Evolutionary conservation across 306 rosid genomes (phyloP).

Genomic region (Fragaria ananassa): DNA sequence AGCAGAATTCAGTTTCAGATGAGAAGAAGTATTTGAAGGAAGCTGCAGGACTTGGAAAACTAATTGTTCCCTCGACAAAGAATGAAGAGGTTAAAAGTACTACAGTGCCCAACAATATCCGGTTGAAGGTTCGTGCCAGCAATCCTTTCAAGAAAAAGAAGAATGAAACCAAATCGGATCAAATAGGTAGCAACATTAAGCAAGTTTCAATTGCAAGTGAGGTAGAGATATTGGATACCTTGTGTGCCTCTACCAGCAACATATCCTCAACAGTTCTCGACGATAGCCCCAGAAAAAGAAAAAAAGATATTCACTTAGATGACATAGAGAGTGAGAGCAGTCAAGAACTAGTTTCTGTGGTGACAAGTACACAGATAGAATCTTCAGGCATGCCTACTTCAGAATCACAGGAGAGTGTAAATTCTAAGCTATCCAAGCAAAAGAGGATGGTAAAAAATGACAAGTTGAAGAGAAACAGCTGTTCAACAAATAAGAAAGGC

Average conservation of each 20-base stretch:
- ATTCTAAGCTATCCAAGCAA: slow-evolving; percentile 36
- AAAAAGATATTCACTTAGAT: slow-evolving; percentile 27
- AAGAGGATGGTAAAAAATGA: slow-evolving; percentile 39
- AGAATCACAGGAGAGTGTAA: slow-evolving; percentile 73
- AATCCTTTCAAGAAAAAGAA: slow-evolving; percentile 74
- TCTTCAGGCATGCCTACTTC: slow-evolving; percentile 32
- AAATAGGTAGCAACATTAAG: slow-evolving; percentile 24
- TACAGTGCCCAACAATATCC: slow-evolving; percentile 8
- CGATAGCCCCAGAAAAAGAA: slow-evolving; percentile 47
- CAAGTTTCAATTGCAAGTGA: slow-evolving; percentile 26
- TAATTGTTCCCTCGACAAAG: slow-evolving; percentile 42
- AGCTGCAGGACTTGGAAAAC: slow-evolving; percentile 53
- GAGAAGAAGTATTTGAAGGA: slow-evolving; percentile 41
- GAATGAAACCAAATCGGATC: slow-evolving; percentile 38
- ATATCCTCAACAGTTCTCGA: slow-evolving; percentile 22
- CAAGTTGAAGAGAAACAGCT: slow-evolving; percentile 45
- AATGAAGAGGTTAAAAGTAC: slow-evolving; percentile 25
- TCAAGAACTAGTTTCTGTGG: slow-evolving; percentile 44
- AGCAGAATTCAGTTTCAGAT: slow-evolving; percentile 21
- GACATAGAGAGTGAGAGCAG: slow-evolving; percentile 29
- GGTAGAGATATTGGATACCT: slow-evolving; percentile 31
- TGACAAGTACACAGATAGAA: slow-evolving; percentile 41
- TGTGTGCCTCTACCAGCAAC: slow-evolving; percentile 28
- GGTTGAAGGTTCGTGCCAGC: slow-evolving; percentile 58
- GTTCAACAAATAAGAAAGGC: slow-evolving; percentile 31